Evolutionary conservation across 805 yeast genomes (phyloP).

Genomic region (Metschnikowia proteae): DNA sequence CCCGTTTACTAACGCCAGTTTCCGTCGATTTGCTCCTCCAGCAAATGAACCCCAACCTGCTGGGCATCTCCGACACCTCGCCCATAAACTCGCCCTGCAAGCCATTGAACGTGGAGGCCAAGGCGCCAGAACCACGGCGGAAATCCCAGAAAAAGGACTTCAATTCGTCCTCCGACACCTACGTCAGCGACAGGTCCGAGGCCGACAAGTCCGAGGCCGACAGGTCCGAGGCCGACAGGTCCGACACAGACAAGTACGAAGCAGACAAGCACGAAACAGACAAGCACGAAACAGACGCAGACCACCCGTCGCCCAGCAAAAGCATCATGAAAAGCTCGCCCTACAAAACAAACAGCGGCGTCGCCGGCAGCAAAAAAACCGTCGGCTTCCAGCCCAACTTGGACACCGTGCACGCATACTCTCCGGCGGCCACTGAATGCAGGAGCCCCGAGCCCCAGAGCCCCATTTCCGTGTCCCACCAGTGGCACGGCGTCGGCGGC

Average conservation of each 20-base stretch:
- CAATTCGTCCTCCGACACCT: constrained; percentile 42
- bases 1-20: constrained; percentile 22
- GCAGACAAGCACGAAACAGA: no score
- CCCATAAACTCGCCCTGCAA: constrained; percentile 28
- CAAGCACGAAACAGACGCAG: no score
- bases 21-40: constrained; percentile 29
- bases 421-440: neutral
- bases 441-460: neutral
- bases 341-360: neutral
- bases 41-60: constrained; percentile 20
- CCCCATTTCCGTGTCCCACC: constrained; percentile 6
- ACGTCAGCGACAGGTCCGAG: constrained; percentile 28
- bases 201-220: neutral
- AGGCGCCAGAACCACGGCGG: neutral
- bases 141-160: constrained; percentile 20
- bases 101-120: constrained; percentile 23
- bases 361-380: constrained; percentile 35
- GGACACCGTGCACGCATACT: constrained; percentile 15
- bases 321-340: constrained; percentile 31
- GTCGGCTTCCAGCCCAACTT: constrained; percentile 29
- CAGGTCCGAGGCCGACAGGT: no score
- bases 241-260: no score
- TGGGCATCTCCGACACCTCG: constrained; percentile 8
- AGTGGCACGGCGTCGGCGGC: constrained; percentile 13
- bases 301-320: constrained; percentile 30